Conservation (phyloP, 179 eudicot species). For the Sideroxylon spinosum region DNA sequence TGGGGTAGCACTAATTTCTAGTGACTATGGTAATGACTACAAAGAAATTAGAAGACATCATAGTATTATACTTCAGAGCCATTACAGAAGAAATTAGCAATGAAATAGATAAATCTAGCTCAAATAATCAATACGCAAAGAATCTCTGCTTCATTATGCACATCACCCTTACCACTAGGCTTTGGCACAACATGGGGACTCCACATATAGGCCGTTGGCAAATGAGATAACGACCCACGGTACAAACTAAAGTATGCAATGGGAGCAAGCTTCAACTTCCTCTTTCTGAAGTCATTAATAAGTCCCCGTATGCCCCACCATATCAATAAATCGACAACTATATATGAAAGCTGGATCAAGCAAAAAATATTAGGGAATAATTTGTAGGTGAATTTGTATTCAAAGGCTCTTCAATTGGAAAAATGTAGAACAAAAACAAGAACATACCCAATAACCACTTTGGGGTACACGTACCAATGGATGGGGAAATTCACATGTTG, state of each 20-base stretch:
- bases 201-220: conserved; percentile 96
- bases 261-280: conserved; percentile 82
- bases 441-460: conserved; percentile 81
- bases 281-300: conserved; percentile 81
- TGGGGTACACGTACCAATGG: conserved; percentile 91
- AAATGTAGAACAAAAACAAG: conserved; percentile 3
- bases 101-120: not conserved
- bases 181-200: conserved; percentile 87
- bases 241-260: conserved; percentile 86
- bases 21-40: not conserved
- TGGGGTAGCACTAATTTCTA: too few species aligned
- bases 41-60: not conserved
- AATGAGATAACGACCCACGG: conserved; percentile 77
- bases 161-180: conserved; percentile 57
- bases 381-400: not conserved
- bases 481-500: conserved; percentile 88
- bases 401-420: conserved; percentile 1
- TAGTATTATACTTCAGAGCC: not conserved
- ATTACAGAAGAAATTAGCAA: not conserved
- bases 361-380: conserved; percentile 16
- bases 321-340: conserved; percentile 75
- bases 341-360: conserved; percentile 65
- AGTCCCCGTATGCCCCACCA: conserved; percentile 95
- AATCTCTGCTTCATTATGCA: not conserved
- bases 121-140: not conserved